phyloP scores from a whole-genome alignment of 352 stramenopile genomes.

The Phytopythium boreale region DNA sequence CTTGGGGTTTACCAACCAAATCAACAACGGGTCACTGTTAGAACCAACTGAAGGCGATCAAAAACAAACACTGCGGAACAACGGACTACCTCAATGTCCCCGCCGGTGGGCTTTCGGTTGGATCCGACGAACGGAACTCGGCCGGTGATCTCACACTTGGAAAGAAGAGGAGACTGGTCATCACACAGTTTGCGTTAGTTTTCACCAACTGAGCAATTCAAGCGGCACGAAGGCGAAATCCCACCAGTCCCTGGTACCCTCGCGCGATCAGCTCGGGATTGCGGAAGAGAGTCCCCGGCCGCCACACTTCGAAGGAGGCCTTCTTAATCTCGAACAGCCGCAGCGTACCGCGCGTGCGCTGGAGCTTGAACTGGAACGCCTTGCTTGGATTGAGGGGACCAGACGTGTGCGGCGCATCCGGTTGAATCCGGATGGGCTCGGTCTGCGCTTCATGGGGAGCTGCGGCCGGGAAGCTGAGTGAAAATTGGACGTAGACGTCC shows the following conservation, averaged over 20 bases:
- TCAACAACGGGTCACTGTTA: neutral
- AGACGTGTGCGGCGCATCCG: conserved; percentile 23
- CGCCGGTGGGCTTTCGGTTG: conserved; percentile 63
- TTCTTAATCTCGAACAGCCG: conserved; percentile 85
- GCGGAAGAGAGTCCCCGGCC: conserved; percentile 49
- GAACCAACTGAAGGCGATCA: neutral
- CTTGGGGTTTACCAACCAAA: conserved; percentile 1
- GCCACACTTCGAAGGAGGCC: conserved; percentile 74
- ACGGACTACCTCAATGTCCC: conserved; percentile 52
- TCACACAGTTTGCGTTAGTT: neutral
- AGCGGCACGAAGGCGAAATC: too few species aligned
- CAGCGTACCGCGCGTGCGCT: conserved; percentile 58
- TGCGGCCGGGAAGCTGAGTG: conserved; percentile 59
- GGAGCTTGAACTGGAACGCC: conserved; percentile 43
- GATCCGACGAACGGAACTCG: conserved; percentile 62
- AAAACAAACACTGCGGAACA: neutral
- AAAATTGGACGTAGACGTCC: conserved; percentile 73
- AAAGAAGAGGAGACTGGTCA: conserved; percentile 43
- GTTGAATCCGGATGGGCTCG: conserved; percentile 27
- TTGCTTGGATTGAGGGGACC: conserved; percentile 21
- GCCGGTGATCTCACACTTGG: conserved; percentile 41
- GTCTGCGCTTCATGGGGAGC: conserved; percentile 63
- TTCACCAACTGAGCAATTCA: neutral
- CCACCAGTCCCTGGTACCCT: conserved; percentile 67
- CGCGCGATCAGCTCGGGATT: conserved; percentile 66